Conservation (phyloP, 2,329 filamentous ascomycete genomes). For the Cordyceps pruinosa region DNA sequence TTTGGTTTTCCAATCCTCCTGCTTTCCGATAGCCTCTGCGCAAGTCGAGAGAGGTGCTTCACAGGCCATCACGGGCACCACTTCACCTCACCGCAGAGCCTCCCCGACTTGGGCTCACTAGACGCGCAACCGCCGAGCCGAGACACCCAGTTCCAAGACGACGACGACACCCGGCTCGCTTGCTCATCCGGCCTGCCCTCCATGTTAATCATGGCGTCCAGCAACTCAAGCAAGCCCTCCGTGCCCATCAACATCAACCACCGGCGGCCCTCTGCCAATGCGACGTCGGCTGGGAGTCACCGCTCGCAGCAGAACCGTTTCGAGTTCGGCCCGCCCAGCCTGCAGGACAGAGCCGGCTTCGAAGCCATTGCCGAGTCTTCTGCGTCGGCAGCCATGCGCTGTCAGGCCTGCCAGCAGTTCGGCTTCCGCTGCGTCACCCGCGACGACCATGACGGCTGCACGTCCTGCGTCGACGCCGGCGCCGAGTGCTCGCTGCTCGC, state of each 20-base stretch:
- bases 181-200: neutral
- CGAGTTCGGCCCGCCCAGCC: conserved; percentile 43
- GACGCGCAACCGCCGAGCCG: neutral
- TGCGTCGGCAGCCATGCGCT: conserved; percentile 45
- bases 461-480: conserved; percentile 5
- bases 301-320: conserved; percentile 18
- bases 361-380: neutral
- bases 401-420: conserved; percentile 67
- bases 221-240: neutral
- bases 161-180: neutral
- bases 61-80: neutral
- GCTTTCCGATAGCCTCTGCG: neutral
- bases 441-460: conserved; percentile 67
- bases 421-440: conserved; percentile 69
- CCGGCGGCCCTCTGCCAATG: neutral
- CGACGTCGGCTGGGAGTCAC: neutral
- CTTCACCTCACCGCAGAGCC: neutral
- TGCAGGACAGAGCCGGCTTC: conserved; percentile 31
- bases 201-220: conserved; percentile 9
- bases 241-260: conserved; percentile 6
- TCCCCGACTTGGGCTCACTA: neutral
- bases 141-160: neutral
- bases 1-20: neutral
- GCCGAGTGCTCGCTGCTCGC: conserved; percentile 8
- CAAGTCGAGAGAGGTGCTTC: neutral